A percentile compares a stretch with the other conserved stretches of the same genome.
Conservation (phyloP, 495 filamentous ascomycete genomes). For the Talaromyces proteolyticus region DNA sequence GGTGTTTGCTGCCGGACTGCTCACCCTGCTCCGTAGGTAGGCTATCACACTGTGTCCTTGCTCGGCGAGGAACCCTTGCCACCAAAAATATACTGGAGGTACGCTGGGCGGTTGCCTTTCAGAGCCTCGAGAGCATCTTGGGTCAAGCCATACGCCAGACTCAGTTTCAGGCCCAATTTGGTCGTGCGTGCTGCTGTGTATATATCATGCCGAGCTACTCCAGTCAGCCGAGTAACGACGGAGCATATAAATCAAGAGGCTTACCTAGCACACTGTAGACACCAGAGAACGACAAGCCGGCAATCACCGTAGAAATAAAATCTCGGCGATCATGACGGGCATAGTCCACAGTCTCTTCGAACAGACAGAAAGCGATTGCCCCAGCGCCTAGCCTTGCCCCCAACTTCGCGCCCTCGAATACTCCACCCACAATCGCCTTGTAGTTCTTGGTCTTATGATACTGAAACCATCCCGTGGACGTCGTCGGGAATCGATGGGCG, state of each 20-base stretch:
- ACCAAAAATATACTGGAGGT: constrained; percentile 61
- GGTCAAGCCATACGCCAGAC: constrained; percentile 71
- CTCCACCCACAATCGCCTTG: constrained; percentile 63
- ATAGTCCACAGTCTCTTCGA: constrained; percentile 81
- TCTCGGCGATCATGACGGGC: constrained; percentile 62
- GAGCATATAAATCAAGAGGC: constrained; percentile 20
- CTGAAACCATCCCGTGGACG: constrained; percentile 85
- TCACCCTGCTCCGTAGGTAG: too few relatives aligned
- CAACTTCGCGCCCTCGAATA: constrained; percentile 72
- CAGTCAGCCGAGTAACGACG: constrained; percentile 1
- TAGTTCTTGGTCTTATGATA: constrained; percentile 99
- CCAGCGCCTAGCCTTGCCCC: constrained; percentile 63
- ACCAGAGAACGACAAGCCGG: constrained; percentile 75
- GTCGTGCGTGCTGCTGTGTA: constrained; percentile 79
- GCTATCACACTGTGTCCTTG: not conserved
- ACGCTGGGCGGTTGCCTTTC: constrained; percentile 64
- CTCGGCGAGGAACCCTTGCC: not conserved
- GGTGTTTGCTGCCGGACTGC: not conserved
- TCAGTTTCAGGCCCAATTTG: constrained; percentile 69
- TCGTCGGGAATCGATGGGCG: constrained; percentile 79
- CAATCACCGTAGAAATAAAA: constrained; percentile 68
- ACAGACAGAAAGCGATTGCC: constrained; percentile 58
- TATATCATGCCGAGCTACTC: constrained; percentile 72
- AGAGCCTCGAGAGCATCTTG: constrained; percentile 64
- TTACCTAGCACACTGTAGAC: constrained; percentile 82